phyloP scores from a whole-genome alignment of 768 basidiomycete species.

The Russula sp. region DNA sequence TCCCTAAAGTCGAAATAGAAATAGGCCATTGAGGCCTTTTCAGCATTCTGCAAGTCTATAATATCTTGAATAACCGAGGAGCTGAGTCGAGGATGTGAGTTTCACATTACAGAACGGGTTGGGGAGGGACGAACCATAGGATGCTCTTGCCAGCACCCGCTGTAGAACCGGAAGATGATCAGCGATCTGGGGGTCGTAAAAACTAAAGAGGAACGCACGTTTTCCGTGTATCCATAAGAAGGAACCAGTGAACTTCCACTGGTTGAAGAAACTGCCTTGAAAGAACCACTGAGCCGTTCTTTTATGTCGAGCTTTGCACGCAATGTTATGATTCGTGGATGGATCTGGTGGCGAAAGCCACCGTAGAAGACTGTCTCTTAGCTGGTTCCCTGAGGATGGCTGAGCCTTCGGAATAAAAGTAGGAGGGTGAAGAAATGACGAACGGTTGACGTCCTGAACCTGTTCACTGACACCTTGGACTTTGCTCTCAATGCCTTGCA shows the following conservation, averaged over 20 bases:
- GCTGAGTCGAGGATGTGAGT: neutral
- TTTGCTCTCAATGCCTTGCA: neutral
- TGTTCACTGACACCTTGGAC: neutral
- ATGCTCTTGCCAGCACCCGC: slow-evolving; percentile 6
- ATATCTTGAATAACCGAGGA: slow-evolving; percentile 6
- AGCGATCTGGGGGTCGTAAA: neutral
- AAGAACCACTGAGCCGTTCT: neutral
- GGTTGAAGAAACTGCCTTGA: neutral
- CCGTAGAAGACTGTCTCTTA: neutral
- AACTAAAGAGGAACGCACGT: neutral
- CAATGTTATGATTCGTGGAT: neutral
- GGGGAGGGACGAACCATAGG: neutral
- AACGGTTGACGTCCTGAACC: neutral
- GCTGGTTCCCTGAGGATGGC: neutral
- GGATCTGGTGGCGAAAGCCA: neutral
- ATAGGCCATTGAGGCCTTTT: neutral
- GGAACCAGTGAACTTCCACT: neutral
- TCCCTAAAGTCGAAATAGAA: slow-evolving; percentile 11
- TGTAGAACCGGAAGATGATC: neutral
- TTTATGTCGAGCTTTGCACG: neutral
- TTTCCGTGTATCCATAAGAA: slow-evolving; percentile 1
- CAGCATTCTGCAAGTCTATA: neutral
- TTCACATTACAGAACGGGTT: no score
- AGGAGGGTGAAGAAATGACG: neutral
- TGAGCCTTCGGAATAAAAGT: neutral